Base-by-base conservation (phyloP, 2,329 filamentous ascomycete species). In the Phialophora verrucosa region DNA sequence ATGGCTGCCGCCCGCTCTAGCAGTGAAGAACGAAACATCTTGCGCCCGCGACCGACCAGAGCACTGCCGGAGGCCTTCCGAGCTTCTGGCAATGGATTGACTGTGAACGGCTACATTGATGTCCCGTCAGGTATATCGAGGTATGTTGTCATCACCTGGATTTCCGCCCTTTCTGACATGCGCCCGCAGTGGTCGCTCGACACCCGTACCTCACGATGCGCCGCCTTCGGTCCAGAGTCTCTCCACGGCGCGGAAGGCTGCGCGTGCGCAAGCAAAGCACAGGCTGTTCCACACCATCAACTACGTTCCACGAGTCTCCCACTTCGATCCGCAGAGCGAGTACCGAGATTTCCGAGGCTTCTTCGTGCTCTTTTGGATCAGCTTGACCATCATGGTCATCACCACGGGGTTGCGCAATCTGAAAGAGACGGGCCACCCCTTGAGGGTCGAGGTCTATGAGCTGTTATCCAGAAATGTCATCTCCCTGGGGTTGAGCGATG, bases 321-420 rank as follows among this genome's bases (percentile, higher is more conserved):
- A 99, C 80, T 97, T 99, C 76, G 95, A 99, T 76, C 93, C 93
- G 0, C 85, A 87, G 58, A 96, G 91, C 78, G 93, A 97, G 74
- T 93, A 98, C 77, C 89, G 89, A 74, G 93, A 99, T 79, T 99
- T 99, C 77, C 88, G 92, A 73, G 95, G 95, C 76, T 99, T 99
- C 85, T 99, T 97, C 81, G 92, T 95, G 62, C 86, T 99, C 44
- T 99, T 99, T 81, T 99, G 95, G 95, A 94, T 99, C 71, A 92
- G 92, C 10, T 84, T 99, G 66, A 92, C 91, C 72, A 96, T 99
- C 78, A 97, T 99, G 93, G 92, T 93, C 74, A 90, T 97, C 69
- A 98, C 94, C 2, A 91, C 91, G n/a, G 92, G 93, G 83, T 80
- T 97, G 74, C 88, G 94, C 74, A 98, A 97, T 78, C 87, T 95